A percentile compares a stretch with the other conserved stretches of the same genome.
Evolutionary conservation across 495 filamentous ascomycete species (phyloP).

Genomic region (Bacidia rubella): DNA sequence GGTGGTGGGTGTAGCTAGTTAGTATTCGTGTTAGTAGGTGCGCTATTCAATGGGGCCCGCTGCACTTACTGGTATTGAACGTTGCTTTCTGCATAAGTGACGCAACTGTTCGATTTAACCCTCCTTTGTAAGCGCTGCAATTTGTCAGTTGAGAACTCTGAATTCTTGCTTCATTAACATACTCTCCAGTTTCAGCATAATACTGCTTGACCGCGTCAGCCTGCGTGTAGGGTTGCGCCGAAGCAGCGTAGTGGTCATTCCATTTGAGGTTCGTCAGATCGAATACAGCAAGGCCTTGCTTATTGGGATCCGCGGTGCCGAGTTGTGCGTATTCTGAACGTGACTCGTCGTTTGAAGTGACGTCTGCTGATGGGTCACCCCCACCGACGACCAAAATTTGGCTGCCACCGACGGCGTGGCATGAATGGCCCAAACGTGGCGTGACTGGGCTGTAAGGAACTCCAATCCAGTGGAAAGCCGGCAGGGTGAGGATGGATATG

Average conservation of each 20-base stretch:
- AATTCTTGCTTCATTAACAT: background rate
- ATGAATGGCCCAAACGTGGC: constrained; percentile 1
- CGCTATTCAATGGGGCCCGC: background rate
- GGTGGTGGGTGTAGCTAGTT: background rate
- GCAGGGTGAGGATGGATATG: constrained; percentile 27
- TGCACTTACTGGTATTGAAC: background rate
- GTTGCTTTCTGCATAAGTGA: background rate
- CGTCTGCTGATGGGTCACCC: background rate
- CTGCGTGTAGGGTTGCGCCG: constrained; percentile 3
- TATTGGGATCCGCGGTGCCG: constrained; percentile 3
- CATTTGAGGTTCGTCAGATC: constrained; percentile 7
- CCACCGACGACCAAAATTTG: constrained; percentile 14
- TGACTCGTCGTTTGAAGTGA: background rate
- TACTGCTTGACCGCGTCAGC: background rate
- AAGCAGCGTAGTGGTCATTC: constrained; percentile 4
- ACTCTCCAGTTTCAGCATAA: constrained; percentile 1
- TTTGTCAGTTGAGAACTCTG: background rate
- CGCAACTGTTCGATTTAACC: background rate
- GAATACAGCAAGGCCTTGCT: constrained; percentile 13
- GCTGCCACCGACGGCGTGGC: constrained; percentile 9
- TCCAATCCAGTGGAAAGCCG: constrained; percentile 31
- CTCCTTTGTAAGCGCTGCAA: background rate
- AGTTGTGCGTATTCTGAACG: background rate
- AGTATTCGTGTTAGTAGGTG: background rate
- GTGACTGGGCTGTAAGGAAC: constrained; percentile 7